A percentile compares a stretch with the other conserved stretches of the same genome.
These are phyloP conservation scores for Rhizoctonia solani DNA, from an alignment of 1,284 basidiomycete species.

Conservation along the genomic window DNA sequence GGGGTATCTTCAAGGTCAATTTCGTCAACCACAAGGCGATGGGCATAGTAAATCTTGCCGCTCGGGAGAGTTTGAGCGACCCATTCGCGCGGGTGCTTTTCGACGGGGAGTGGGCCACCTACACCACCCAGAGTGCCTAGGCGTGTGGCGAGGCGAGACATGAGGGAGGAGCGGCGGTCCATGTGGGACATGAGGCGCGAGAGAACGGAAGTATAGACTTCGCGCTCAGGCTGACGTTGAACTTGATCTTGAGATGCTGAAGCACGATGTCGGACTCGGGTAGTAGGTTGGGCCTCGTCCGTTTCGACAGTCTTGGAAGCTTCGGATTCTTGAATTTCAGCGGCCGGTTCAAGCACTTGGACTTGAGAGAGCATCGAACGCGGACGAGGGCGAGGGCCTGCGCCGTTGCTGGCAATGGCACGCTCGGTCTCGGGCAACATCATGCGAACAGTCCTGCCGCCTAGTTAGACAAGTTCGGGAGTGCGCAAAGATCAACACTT, in stretches of 20 bases:
- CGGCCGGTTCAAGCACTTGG: background rate
- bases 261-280: background rate
- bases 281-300: background rate
- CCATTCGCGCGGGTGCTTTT: constrained; percentile 29
- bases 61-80: constrained; percentile 19
- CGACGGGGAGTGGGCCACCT: constrained; percentile 1
- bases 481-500: background rate
- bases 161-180: constrained; percentile 28
- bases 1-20: background rate
- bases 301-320: background rate
- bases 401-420: background rate
- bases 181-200: constrained; percentile 24
- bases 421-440: constrained; percentile 17
- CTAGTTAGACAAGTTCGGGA: background rate
- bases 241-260: constrained; percentile 7
- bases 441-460: constrained; percentile 21
- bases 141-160: constrained; percentile 24
- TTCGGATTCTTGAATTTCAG: background rate
- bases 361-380: constrained; percentile 17
- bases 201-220: constrained; percentile 11
- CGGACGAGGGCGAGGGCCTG: too few species aligned
- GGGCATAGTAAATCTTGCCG: constrained; percentile 20
- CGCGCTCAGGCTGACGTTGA: constrained; percentile 15
- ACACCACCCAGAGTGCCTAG: constrained; percentile 17
- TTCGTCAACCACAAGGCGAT: constrained; percentile 7